Evolutionary conservation across 31 red algal genomes (phyloP).

Genomic region (Odonthalia washingtoniensis): DNA sequence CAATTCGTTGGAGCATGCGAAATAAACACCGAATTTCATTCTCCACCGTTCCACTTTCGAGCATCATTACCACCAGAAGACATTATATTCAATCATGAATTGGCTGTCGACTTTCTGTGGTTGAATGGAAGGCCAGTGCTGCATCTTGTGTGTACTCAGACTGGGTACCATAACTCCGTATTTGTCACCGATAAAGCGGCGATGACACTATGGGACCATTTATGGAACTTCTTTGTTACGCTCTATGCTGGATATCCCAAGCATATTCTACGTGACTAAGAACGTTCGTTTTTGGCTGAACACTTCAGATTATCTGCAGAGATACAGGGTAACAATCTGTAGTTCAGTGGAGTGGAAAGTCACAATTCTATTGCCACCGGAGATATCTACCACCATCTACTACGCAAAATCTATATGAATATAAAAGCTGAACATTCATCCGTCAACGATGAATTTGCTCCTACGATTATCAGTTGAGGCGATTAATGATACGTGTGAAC

Average conservation of each 20-base stretch:
- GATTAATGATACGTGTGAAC: too few relatives aligned
- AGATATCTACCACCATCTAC: slow-evolving; percentile 41
- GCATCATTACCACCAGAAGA: slow-evolving; percentile 17
- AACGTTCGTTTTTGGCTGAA: slow-evolving; percentile 14
- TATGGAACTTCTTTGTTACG: slow-evolving; percentile 31
- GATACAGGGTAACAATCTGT: neutral
- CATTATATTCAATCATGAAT: slow-evolving; percentile 30
- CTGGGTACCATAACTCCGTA: slow-evolving; percentile 9
- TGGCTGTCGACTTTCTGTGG: slow-evolving; percentile 45
- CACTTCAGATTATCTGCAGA: neutral
- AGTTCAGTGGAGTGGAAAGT: neutral
- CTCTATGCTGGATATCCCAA: slow-evolving; percentile 46
- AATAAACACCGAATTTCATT: neutral
- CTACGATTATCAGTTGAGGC: too few relatives aligned
- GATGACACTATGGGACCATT: slow-evolving; percentile 30
- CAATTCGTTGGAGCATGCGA: neutral
- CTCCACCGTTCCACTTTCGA: neutral
- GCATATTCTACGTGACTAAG: neutral
- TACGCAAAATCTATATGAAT: too few relatives aligned
- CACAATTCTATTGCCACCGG: slow-evolving; percentile 43
- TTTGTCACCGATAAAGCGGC: slow-evolving; percentile 15
- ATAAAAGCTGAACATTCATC: too few relatives aligned
- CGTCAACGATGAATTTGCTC: too few relatives aligned
- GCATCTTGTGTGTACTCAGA: slow-evolving; percentile 41
- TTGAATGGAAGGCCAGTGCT: slow-evolving; percentile 15